Conservation (phyloP, 306 rosid genomes). For the Rosa chinensis region DNA sequence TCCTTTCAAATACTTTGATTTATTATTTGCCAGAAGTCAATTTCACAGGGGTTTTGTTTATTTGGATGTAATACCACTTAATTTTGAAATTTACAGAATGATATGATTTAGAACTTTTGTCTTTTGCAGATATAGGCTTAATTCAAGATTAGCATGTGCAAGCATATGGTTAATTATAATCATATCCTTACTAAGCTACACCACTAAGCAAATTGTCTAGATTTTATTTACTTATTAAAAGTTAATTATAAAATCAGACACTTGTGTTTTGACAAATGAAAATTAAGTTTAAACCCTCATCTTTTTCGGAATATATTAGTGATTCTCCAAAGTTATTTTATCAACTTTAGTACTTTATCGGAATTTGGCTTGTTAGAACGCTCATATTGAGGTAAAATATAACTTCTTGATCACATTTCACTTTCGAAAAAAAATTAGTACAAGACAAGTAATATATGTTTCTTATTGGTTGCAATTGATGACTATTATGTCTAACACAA, state of each 20-base stretch:
- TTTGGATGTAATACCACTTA: neutral
- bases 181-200: too few relatives aligned
- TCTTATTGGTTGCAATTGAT: neutral
- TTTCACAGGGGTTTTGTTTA: neutral
- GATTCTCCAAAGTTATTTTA: neutral
- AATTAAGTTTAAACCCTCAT: neutral
- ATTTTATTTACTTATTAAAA: too few relatives aligned
- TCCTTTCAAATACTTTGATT: neutral
- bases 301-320: too few relatives aligned
- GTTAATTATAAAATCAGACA: neutral
- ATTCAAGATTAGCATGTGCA: neutral
- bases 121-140: neutral
- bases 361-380: neutral
- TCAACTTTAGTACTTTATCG: neutral
- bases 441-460: neutral
- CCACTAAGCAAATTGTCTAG: too few relatives aligned
- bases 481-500: neutral
- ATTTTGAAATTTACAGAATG: neutral
- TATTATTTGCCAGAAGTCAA: neutral
- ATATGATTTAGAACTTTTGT: neutral
- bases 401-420: neutral
- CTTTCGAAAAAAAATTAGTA: neutral
- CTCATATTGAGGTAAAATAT: neutral
- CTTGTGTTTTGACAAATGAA: neutral
- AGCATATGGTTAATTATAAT: neutral